Evolutionary conservation across 1,284 basidiomycete genomes (phyloP), one percentile per base, ranked within the genome.

Genomic region (Rhodotorula sp.): DNA sequence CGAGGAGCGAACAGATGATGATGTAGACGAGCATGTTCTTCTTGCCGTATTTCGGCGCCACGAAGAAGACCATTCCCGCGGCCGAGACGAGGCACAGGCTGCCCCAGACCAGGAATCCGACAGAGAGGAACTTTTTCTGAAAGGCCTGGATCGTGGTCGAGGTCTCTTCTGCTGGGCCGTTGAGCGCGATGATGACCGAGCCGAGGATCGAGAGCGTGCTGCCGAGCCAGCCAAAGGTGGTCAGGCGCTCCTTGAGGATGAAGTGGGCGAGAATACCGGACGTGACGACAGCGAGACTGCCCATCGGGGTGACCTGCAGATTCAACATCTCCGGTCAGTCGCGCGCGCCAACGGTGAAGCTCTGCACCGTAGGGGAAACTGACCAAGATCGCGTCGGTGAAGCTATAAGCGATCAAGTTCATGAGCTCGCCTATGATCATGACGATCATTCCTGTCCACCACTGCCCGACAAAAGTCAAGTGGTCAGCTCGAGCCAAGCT

Each of bases 211-310:
- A 96, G 44, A 98, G 86, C 37, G 84, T 87, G 81, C 95, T 97
- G 37, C 95, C 95, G 45, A 82, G 75, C 72, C 77, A 77, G 64
- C 93, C 93, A 79, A 94, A 94, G 81, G 93, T 90, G 46, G 88
- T 90, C 64, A 99, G 86, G 73, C 86, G 90, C 81, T 99, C 96
- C 64, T 95, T 89, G 77, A 98, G 88, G 82, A 98, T 91, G 77
- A 96, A 85, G 57, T 93, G 93, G 17, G 94, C 95, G 29, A 98
- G 84, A 42, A 96, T 90, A 49, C 95, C 95, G 77, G 91, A 95
- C 74, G 98, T 86, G 77, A 99, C 95, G 75, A 99, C 96, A 24
- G 93, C 95, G 66, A 99, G 86, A 6, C 95, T 94, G 58, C 95
- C 95, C 77, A 99, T 87, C 2, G 95, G 95, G n/a, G 93, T 95